Evolutionary conservation across 164 flowering plant species (phyloP).

Genomic region (Amborella trichopoda): DNA sequence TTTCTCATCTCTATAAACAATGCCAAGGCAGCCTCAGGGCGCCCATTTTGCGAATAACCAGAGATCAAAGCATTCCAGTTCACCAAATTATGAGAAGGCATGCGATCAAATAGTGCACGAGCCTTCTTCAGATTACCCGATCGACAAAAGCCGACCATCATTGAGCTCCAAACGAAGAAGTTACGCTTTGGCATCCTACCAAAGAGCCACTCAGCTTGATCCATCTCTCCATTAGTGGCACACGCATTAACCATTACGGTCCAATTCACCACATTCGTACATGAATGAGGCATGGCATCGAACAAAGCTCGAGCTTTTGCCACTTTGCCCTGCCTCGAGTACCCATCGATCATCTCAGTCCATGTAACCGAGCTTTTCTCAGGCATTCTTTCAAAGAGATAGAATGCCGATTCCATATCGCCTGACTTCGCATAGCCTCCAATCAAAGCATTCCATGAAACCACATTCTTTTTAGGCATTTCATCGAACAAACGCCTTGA

Average conservation of each 20-base stretch:
- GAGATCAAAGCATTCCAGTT: constrained; percentile 65
- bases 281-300: constrained; percentile 28
- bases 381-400: constrained; percentile 37
- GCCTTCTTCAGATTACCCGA: constrained; percentile 43
- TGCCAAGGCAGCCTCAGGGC: constrained; percentile 43
- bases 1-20: constrained; percentile 34
- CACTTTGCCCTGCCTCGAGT: constrained; percentile 33
- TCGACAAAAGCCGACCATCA: constrained; percentile 69
- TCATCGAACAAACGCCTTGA: constrained; percentile 44
- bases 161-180: constrained; percentile 55
- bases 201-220: constrained; percentile 46
- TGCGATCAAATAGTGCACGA: constrained; percentile 32
- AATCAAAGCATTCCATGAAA: constrained; percentile 65
- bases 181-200: constrained; percentile 54
- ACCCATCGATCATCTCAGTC: constrained; percentile 64
- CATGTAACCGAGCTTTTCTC: constrained; percentile 38
- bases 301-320: constrained; percentile 43
- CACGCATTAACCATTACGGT: constrained; percentile 77
- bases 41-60: constrained; percentile 66
- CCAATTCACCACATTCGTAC: constrained; percentile 67
- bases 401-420: constrained; percentile 23
- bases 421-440: constrained; percentile 44
- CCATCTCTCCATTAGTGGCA: constrained; percentile 53
- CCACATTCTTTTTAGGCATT: constrained; percentile 55
- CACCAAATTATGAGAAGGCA: constrained; percentile 45